Evolutionary conservation across 495 filamentous ascomycete species (phyloP).

Genomic region (Podospora pseudocomata): DNA sequence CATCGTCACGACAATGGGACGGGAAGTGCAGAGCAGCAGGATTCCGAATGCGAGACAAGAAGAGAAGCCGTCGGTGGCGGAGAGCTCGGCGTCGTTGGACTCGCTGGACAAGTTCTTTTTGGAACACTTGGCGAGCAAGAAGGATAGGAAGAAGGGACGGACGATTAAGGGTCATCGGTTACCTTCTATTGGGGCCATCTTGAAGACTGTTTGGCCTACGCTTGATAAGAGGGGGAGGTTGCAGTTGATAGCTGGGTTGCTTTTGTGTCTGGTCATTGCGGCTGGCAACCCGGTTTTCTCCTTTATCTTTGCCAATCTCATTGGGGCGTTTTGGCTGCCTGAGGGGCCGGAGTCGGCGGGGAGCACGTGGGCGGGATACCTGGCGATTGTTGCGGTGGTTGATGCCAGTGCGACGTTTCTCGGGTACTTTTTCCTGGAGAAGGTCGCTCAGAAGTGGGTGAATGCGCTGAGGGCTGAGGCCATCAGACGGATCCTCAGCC

Average conservation of each 20-base stretch:
- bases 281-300: constrained; percentile 74
- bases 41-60: constrained; percentile 11
- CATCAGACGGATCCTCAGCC: constrained; percentile 66
- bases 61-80: neutral
- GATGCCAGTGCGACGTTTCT: constrained; percentile 63
- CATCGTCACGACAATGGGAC: constrained; percentile 19
- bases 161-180: constrained; percentile 5
- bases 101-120: constrained; percentile 31
- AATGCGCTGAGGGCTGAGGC: constrained; percentile 66
- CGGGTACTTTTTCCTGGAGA: constrained; percentile 67
- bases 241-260: constrained; percentile 58
- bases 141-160: constrained; percentile 21
- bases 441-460: constrained; percentile 73
- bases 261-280: constrained; percentile 60
- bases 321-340: constrained; percentile 61
- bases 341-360: constrained; percentile 45
- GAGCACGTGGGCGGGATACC: constrained; percentile 62
- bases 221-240: constrained; percentile 50
- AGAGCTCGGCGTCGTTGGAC: constrained; percentile 19
- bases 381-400: constrained; percentile 63
- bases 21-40: constrained; percentile 24
- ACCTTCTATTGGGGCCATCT: constrained; percentile 54
- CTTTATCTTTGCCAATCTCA: constrained; percentile 69
- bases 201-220: constrained; percentile 69
- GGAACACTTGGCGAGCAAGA: constrained; percentile 24